Base-by-base conservation (phyloP, 495 filamentous ascomycete genomes). In the Friedmanniomyces endolithicus region DNA sequence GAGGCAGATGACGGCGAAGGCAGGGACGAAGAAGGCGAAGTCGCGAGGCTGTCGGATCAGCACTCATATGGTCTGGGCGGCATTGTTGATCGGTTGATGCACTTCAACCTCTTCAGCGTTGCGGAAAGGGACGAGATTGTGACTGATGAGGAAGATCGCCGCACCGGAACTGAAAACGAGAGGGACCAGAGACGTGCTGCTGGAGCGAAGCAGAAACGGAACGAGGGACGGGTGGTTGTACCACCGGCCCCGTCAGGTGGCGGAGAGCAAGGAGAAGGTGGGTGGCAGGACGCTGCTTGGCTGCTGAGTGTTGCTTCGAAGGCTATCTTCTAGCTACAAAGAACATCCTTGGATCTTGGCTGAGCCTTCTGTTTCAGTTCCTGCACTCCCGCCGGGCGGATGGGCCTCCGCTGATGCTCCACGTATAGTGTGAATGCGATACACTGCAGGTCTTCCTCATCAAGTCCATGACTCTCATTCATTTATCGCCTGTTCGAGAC, bases 251-350 rank as follows among this genome's bases (percentile, higher is more conserved):
- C 27, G 62, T 58, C 40, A 7, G 45, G 16, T 44, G 66, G 14
- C 53, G 55, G 25, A 2, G 52, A 12, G 41, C 27, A 51, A 48
- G 47, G 74, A 29, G 73, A 81, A 48, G 75, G 72, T 12, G 79
- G 82, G 14, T 94, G 86, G 88, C 77, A 83, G 55, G 89, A 94
- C 72, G 88, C 86, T 34, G 78, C 83, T 24, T 95, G 87, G 89
- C 68, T 95, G 55, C 71, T 94, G 48, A 82, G 79, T 45, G 80
- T 90, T 48, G 83, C 86, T 22, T 83, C 79, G 34, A 86, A 82
- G 57, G 80, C 86, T 22, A 35, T 56, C 11, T 60, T 56, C 48
- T 60, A 59, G 56, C 17, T 31, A 31, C 27, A 31, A 3, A 31
- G 27, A n/a, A n/a, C n/a, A n/a, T 9, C 27, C 27, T 31, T 31